Base-by-base conservation (phyloP, 495 filamentous ascomycete genomes). In the Hypomontagnella monticulosa region DNA sequence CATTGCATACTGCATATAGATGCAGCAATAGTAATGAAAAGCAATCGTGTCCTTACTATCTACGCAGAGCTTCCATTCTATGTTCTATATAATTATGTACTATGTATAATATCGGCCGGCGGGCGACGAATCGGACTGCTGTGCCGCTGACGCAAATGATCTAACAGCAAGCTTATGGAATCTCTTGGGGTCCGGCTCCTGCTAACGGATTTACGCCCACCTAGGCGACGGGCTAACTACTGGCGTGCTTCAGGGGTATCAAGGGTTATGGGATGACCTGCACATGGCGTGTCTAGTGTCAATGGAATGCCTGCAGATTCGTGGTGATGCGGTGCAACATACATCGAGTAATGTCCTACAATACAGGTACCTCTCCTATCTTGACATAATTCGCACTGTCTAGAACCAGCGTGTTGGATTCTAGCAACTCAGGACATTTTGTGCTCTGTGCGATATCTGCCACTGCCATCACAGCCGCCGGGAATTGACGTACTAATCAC, bases 271-370 rank as follows among this genome's bases (percentile, higher is more conserved):
- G 48, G 55, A 67, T 67, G 63, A 63, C 60, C 66, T 63, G 66
- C 66, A 63, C 66, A 60, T 63, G 56, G 66, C 60, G 66, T 63
- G 66, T 69, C 60, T 63, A 54, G 60, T 56, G 60, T 63, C 65
- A 59, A 63, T 68, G 59, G 65, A 68, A 68, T 56, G 50, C 48
- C 54, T 57, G 59, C 65, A 56, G 55, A 42, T 36, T 19, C 61
- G 54, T 58, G 36, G 41, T 55, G 55, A 57, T 55, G 59, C 59
- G 41, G 54, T 63, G 60, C 63, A 56, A 67, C 64, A 66, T 57
- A 23, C 41, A 51, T 60, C 36, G 36, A 63, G 43, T 34, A 59
- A 47, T 60, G 59, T 61, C 49, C 34, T 60, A 11, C 36, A 60
- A 27, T 55, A 30, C 41, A 42, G n/a, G 49, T 62, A 58, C 41